Evolutionary conservation across 2,329 filamentous ascomycete species (phyloP).

Genomic region (Microsporum audouinii): DNA sequence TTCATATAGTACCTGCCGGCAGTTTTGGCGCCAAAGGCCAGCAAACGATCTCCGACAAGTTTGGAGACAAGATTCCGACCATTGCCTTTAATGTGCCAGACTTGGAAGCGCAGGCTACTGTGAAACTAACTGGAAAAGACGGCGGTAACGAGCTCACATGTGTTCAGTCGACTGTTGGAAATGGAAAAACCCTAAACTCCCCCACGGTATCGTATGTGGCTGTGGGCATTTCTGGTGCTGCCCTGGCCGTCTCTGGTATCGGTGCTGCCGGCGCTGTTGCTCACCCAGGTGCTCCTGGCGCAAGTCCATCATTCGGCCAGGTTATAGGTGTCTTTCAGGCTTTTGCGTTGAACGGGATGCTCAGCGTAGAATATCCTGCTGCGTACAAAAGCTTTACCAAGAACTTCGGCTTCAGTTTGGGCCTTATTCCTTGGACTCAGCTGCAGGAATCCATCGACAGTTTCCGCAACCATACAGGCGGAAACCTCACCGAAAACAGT

Average conservation of each 20-base stretch:
- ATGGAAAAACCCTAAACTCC: slow-evolving; percentile 70
- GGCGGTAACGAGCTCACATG: slow-evolving; percentile 60
- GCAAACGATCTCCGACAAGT: slow-evolving; percentile 60
- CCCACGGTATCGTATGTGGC: slow-evolving; percentile 73
- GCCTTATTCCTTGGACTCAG: slow-evolving; percentile 67
- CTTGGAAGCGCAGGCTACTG: slow-evolving; percentile 70
- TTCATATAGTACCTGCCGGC: slow-evolving; percentile 44
- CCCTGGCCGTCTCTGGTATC: slow-evolving; percentile 60
- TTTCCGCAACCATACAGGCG: slow-evolving; percentile 70
- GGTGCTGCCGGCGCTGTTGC: slow-evolving; percentile 55
- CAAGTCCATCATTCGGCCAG: slow-evolving; percentile 75
- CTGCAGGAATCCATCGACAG: slow-evolving; percentile 74
- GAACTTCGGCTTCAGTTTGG: slow-evolving; percentile 88
- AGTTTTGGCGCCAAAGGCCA: slow-evolving; percentile 60
- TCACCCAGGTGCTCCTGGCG: slow-evolving; percentile 49
- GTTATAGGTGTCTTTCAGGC: slow-evolving; percentile 84
- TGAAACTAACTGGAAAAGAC: slow-evolving; percentile 57
- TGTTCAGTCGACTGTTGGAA: slow-evolving; percentile 67
- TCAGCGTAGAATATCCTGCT: slow-evolving; percentile 75
- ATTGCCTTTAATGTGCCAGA: slow-evolving; percentile 90
- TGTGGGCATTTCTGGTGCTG: slow-evolving; percentile 73
- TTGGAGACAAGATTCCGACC: slow-evolving; percentile 63
- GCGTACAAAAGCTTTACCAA: slow-evolving; percentile 82
- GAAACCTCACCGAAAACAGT: slow-evolving; percentile 72
- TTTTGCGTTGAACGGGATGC: slow-evolving; percentile 92